Conservation (phyloP, 257 asterid genomes). For the Striga asiatica region DNA sequence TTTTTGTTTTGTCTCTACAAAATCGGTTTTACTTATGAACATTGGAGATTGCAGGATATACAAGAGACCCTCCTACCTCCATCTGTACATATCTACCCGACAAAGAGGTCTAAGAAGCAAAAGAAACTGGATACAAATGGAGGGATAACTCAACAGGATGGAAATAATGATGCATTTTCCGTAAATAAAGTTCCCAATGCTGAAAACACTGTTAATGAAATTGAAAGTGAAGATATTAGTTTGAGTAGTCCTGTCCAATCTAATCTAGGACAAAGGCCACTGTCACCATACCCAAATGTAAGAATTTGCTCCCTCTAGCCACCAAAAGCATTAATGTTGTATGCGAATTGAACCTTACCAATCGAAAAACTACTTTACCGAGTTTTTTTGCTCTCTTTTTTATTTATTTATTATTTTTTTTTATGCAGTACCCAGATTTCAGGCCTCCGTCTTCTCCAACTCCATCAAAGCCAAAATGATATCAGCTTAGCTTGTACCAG, state of each 20-base stretch:
- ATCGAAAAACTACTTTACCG: too few relatives aligned
- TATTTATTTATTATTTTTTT: too few relatives aligned
- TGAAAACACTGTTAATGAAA: slow-evolving; percentile 5
- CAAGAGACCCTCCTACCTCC: slow-evolving; percentile 5
- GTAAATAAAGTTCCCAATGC: slow-evolving; percentile 13
- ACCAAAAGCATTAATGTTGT: too few relatives aligned
- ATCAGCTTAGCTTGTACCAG: neutral
- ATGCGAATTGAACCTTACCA: too few relatives aligned
- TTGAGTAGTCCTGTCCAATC: slow-evolving; percentile 21
- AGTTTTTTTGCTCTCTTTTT: too few relatives aligned
- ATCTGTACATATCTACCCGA: neutral
- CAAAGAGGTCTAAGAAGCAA: slow-evolving; percentile 26
- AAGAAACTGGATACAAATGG: slow-evolving; percentile 26
- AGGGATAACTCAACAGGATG: slow-evolving; percentile 17
- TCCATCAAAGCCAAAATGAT: slow-evolving; percentile 66
- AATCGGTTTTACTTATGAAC: neutral
- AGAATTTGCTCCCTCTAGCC: slow-evolving; percentile 15
- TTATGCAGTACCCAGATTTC: slow-evolving; percentile 73
- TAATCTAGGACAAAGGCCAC: slow-evolving; percentile 29
- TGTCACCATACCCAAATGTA: slow-evolving; percentile 80
- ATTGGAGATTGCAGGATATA: slow-evolving; percentile 1
- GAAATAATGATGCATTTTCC: slow-evolving; percentile 13
- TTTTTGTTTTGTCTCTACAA: too few relatives aligned
- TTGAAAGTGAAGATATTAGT: slow-evolving; percentile 21
- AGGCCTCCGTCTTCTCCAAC: slow-evolving; percentile 89